Conservation (phyloP, 345 rosid species). For the Citrus hindsii region DNA sequence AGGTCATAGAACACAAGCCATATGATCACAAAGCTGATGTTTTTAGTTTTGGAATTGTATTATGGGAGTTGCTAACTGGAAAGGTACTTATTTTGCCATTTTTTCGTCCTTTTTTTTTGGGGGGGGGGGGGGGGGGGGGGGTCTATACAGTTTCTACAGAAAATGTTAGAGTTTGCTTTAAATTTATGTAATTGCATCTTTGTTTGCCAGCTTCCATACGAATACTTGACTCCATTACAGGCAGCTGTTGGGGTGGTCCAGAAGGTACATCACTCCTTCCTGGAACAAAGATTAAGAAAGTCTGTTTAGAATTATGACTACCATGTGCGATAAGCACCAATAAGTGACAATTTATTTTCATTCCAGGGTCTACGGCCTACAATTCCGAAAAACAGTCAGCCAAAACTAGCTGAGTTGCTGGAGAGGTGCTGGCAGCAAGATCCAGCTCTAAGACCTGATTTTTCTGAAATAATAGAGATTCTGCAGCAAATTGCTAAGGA, state of each 20-base stretch:
- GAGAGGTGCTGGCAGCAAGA: conserved; percentile 90
- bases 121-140: too few relatives aligned
- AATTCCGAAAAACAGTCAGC: conserved; percentile 61
- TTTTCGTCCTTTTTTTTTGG: neutral
- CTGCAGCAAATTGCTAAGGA: conserved; percentile 72
- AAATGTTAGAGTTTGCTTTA: neutral
- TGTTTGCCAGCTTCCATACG: conserved; percentile 81
- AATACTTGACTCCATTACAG: conserved; percentile 88
- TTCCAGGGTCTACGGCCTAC: conserved; percentile 79
- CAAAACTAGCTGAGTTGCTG: conserved; percentile 62
- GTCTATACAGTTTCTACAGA: neutral
- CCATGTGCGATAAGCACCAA: neutral
- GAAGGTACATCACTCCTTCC: conserved; percentile 46
- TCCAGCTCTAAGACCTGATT: conserved; percentile 82
- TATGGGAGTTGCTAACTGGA: conserved; percentile 94
- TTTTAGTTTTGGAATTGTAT: conserved; percentile 83
- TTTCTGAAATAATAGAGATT: conserved; percentile 64
- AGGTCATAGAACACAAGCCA: conserved; percentile 96
- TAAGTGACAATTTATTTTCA: conserved; percentile 1
- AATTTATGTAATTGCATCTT: conserved; percentile 8
- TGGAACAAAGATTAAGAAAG: neutral
- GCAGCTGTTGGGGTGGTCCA: conserved; percentile 99
- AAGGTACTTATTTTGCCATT: conserved; percentile 46
- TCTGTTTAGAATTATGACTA: neutral
- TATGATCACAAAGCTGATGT: conserved; percentile 98